Percentiles rank a stretch among this genome's conserved stretches.
phyloP scores from a whole-genome alignment of 2,329 filamentous ascomycete genomes.

The Chalaropsis ovoidea region DNA sequence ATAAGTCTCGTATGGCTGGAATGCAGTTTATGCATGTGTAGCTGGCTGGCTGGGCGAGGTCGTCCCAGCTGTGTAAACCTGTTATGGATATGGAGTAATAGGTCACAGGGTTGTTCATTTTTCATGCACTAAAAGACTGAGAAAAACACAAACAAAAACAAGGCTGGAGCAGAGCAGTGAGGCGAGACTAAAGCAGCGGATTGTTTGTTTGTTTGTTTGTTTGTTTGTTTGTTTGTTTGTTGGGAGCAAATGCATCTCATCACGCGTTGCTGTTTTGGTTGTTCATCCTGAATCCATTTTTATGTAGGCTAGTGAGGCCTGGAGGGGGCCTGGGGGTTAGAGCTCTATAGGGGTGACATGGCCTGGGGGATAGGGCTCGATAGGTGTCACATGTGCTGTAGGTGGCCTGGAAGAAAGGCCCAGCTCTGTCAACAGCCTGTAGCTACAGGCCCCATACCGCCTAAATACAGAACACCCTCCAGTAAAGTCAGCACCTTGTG shows the following conservation, averaged over 20 bases:
- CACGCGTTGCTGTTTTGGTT: not conserved
- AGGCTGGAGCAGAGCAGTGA: not conserved
- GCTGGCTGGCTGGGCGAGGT: not conserved
- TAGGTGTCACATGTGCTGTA: too few relatives aligned
- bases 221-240: slow-evolving; percentile 8
- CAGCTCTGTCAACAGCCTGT: too few relatives aligned
- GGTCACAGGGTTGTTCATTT: not conserved
- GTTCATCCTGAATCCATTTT: not conserved
- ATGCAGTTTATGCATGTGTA: too few relatives aligned
- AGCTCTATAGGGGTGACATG: too few relatives aligned
- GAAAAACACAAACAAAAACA: not conserved
- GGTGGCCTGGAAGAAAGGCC: too few relatives aligned
- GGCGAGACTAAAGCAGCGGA: not conserved
- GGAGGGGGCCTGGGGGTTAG: too few relatives aligned
- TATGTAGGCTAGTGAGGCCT: not conserved
- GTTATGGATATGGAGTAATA: not conserved
- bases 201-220: not conserved
- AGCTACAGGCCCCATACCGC: too few relatives aligned
- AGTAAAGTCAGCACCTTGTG: too few relatives aligned
- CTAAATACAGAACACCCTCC: not conserved
- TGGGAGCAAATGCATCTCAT: not conserved
- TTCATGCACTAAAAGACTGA: not conserved
- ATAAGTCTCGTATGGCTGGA: too few relatives aligned
- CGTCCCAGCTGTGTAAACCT: not conserved
- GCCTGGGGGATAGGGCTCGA: too few relatives aligned